A percentile compares a stretch with the other conserved stretches of the same genome.
Conservation (phyloP, 1,284 basidiomycete species). For the Sutorius eximius region DNA sequence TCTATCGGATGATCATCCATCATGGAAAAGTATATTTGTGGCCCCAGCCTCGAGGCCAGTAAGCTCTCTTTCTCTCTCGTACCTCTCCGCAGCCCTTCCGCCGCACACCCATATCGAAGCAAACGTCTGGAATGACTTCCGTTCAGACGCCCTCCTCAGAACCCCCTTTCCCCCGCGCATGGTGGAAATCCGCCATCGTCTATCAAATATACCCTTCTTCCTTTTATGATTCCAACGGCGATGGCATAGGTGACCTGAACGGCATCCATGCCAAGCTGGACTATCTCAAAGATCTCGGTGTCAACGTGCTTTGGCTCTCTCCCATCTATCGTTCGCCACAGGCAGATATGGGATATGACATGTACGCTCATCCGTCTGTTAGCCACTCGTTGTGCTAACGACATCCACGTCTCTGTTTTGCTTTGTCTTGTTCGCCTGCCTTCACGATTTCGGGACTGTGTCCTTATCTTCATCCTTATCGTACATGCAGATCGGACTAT, state of each 20-base stretch:
- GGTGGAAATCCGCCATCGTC: constrained; percentile 68
- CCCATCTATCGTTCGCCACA: constrained; percentile 73
- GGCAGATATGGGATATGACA: constrained; percentile 77
- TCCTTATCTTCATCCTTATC: constrained; percentile 14
- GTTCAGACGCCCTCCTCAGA: constrained; percentile 1
- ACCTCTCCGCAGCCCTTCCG: constrained; percentile 13
- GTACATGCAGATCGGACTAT: constrained; percentile 59
- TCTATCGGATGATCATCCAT: constrained; percentile 16
- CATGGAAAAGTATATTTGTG: constrained; percentile 3
- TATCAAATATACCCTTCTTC: constrained; percentile 80
- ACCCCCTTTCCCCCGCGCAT: constrained; percentile 37
- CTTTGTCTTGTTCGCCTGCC: background rate
- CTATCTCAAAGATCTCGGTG: constrained; percentile 69
- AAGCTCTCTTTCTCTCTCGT: background rate
- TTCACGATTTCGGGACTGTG: background rate
- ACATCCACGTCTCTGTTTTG: background rate
- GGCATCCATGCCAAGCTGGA: constrained; percentile 68
- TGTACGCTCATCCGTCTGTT: constrained; percentile 37
- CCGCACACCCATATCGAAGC: background rate
- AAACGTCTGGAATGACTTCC: constrained; percentile 3
- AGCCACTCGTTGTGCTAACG: background rate
- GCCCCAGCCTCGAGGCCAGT: constrained; percentile 20
- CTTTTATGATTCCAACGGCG: constrained; percentile 73
- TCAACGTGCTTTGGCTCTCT: constrained; percentile 73
- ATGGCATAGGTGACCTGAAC: constrained; percentile 74